These are phyloP conservation scores for Exophiala spinifera DNA, from an alignment of 2,329 filamentous ascomycete genomes.

Conservation along the genomic window DNA sequence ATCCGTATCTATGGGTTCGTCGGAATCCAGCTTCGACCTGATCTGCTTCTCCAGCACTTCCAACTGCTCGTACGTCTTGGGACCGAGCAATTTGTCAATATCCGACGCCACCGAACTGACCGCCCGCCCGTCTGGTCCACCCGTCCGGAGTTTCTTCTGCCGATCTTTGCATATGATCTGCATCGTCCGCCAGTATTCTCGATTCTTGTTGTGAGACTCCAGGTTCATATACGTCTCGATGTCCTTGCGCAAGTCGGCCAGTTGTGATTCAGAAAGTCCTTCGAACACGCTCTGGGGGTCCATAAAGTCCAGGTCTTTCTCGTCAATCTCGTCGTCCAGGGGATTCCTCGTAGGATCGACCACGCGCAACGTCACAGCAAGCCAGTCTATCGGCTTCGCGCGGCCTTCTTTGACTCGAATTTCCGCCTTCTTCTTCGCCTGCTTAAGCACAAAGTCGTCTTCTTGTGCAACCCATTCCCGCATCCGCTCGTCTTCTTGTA, in stretches of 20 bases:
- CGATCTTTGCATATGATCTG: constrained; percentile 77
- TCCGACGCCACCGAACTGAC: constrained; percentile 80
- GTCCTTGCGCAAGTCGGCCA: constrained; percentile 75
- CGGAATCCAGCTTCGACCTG: constrained; percentile 75
- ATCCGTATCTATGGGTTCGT: constrained; percentile 91
- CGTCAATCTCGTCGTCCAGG: constrained; percentile 77
- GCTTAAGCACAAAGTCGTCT: constrained; percentile 91
- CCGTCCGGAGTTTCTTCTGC: constrained; percentile 61
- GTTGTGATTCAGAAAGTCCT: constrained; percentile 62
- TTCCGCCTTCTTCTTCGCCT: constrained; percentile 96
- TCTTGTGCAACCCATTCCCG: constrained; percentile 87
- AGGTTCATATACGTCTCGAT: constrained; percentile 76
- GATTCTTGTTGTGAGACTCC: constrained; percentile 73
- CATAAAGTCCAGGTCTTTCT: constrained; percentile 73
- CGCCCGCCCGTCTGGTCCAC: constrained; percentile 64
- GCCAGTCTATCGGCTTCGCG: constrained; percentile 87
- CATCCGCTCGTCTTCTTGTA: constrained; percentile 74
- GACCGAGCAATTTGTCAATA: constrained; percentile 79
- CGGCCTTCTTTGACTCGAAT: constrained; percentile 89
- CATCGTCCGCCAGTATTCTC: constrained; percentile 88
- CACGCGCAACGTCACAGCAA: constrained; percentile 85
- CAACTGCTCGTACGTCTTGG: constrained; percentile 84
- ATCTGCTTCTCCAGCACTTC: constrained; percentile 84
- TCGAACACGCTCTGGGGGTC: constrained; percentile 80
- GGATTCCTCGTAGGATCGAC: constrained; percentile 78